Conservation (phyloP, 2,329 filamentous ascomycete genomes). For the Botryotinia calthae region DNA sequence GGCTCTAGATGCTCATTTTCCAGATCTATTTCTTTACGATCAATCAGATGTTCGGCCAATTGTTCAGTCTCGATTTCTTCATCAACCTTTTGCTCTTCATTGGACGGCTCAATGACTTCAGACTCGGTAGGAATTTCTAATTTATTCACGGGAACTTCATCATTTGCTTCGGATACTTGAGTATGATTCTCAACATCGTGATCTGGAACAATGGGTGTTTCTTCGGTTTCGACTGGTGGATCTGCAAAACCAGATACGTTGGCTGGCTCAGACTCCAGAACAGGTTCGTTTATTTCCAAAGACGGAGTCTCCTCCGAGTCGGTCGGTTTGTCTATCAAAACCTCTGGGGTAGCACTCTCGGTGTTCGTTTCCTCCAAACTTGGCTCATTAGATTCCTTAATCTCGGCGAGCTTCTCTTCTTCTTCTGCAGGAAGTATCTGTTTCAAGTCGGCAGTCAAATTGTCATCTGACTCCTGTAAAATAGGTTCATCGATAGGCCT, state of each 20-base stretch:
- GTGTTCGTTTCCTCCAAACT: not conserved
- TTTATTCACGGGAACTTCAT: too few relatives aligned
- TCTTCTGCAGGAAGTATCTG: not conserved
- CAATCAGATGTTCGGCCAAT: not conserved
- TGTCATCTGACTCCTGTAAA: not conserved
- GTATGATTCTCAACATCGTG: not conserved
- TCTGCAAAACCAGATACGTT: fast-evolving
- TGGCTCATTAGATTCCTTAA: not conserved
- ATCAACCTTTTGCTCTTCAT: not conserved
- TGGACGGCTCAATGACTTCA: not conserved
- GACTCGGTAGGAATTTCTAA: not conserved
- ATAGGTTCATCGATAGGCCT: not conserved
- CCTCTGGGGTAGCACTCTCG: not conserved
- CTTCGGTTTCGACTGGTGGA: not conserved
- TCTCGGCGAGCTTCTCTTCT: not conserved
- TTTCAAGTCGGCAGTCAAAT: not conserved
- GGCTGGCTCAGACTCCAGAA: not conserved
- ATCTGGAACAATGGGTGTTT: not conserved
- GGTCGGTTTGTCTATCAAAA: too few relatives aligned
- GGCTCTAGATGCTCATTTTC: not conserved
- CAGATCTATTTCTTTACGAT: not conserved
- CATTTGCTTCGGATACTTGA: not conserved
- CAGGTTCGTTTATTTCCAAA: not conserved
- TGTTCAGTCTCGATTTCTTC: not conserved
- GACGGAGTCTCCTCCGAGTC: too few relatives aligned